A percentile compares a stretch with the other conserved stretches of the same genome.
phyloP scores from a whole-genome alignment of 768 basidiomycete genomes.

The Mrakia hoshinonis region DNA sequence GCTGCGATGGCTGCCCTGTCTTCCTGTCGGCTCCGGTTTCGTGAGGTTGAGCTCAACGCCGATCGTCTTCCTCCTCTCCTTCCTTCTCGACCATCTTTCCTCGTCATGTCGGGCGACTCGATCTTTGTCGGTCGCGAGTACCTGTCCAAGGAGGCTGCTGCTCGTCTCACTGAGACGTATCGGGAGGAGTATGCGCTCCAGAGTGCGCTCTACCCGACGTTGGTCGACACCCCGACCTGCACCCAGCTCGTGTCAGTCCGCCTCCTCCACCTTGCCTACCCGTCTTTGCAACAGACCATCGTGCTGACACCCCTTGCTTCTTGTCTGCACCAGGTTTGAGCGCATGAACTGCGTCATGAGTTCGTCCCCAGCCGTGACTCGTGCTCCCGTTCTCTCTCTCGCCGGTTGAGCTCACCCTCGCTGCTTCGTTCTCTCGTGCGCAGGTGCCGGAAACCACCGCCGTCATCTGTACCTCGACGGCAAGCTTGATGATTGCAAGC shows the following conservation, averaged over 20 bases:
- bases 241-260: slow-evolving; percentile 44
- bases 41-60: neutral
- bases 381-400: slow-evolving; percentile 20
- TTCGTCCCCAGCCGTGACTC: neutral
- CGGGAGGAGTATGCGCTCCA: slow-evolving; percentile 63
- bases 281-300: neutral
- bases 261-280: neutral
- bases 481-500: slow-evolving; percentile 57
- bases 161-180: slow-evolving; percentile 1
- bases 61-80: neutral
- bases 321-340: neutral
- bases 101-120: neutral
- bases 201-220: slow-evolving; percentile 57
- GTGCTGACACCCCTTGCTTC: neutral
- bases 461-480: slow-evolving; percentile 83
- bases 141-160: neutral
- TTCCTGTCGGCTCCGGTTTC: neutral
- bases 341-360: neutral
- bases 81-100: neutral
- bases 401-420: slow-evolving; percentile 40
- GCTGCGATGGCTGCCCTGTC: too few species aligned
- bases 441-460: slow-evolving; percentile 71
- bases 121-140: too few species aligned
- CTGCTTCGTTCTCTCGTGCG: slow-evolving; percentile 32
- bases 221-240: slow-evolving; percentile 74